Evolutionary conservation across 2,329 filamentous ascomycete genomes (phyloP), one percentile per base, ranked within the genome.

Genomic region (Ophiocordyceps camponoti-rufipedis): DNA sequence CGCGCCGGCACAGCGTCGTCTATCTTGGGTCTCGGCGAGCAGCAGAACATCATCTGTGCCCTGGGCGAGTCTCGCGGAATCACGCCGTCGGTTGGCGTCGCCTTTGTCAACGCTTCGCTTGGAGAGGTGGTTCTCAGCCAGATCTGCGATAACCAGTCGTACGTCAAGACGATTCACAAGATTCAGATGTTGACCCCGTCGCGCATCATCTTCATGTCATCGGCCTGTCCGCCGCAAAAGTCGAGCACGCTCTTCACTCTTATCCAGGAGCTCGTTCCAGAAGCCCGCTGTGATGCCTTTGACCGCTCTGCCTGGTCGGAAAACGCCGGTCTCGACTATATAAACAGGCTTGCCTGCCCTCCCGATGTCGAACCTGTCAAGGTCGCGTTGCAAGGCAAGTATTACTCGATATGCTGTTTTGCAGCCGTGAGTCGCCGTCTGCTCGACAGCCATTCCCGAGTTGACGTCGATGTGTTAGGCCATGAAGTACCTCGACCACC

Each of bases 61-160:
- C 64, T 95, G 43, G 85, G 78, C 54, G 87, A 95, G 59, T 86
- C 85, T 41, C 81, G 88, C n/a, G 86, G 86, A 5, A 75, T 94
- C 5, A 80, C 84, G 19, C 86, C 87, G 0, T 82, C 80, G 0
- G 80, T 96, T 2, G 88, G 89, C 1, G 68, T 94, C 39, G 85
- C 86, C 3, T 88, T 95, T 56, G 70, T 95, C 56, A 93, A 96
- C 55, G 69, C 93, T 3, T 80, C 85, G 40, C 88, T 85, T 2
- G 84, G 82, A 38, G 86, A 94, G 62, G 84, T 78, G 14, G 77
- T 87, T 28, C 71, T 96, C 38, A 93, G 85, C 56, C 86, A 95
- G 56, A 89, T 96, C 51, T 87, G 82, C 56, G 89, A 96, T 60
- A 93, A 81, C 47, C 87, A 94, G 58, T 93, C 87, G 32, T 96